A percentile compares a stretch with the other conserved stretches of the same genome.
Conservation (phyloP, 2,329 filamentous ascomycete species). For the Trichophyton verrucosum region DNA sequence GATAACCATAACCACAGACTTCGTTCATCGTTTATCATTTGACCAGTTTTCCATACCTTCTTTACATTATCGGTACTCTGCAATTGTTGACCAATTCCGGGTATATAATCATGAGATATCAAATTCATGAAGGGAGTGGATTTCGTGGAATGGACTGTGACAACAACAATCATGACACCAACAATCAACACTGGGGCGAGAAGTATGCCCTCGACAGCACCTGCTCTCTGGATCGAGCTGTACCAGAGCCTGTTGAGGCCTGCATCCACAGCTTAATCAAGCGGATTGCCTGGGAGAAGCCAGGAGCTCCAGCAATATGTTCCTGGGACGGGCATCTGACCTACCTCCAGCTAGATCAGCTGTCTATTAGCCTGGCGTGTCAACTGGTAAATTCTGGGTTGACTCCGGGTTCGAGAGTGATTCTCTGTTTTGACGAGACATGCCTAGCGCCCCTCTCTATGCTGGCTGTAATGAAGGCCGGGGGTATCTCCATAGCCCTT, state of each 20-base stretch:
- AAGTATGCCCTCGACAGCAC: conserved; percentile 6
- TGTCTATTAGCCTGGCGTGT: conserved; percentile 27
- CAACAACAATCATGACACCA: not conserved
- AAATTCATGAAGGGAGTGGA: not conserved
- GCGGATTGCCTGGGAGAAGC: conserved; percentile 8
- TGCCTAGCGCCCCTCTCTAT: conserved; percentile 15
- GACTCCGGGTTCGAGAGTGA: conserved; percentile 25
- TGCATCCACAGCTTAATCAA: conserved; percentile 14
- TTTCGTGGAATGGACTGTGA: not conserved
- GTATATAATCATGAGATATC: not conserved
- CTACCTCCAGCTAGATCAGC: conserved; percentile 25
- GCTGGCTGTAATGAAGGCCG: conserved; percentile 20
- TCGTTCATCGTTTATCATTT: not conserved
- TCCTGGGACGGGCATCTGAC: conserved; percentile 24
- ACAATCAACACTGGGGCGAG: not conserved
- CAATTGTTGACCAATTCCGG: not conserved
- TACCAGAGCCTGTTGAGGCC: conserved; percentile 14
- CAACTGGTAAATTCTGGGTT: conserved; percentile 26
- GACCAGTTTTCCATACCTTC: not conserved
- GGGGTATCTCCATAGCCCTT: conserved; percentile 19
- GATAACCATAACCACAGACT: not conserved
- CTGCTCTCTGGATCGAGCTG: conserved; percentile 16
- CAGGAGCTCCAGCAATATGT: conserved; percentile 13
- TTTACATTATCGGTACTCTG: too few species aligned
- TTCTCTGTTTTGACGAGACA: conserved; percentile 33